Base-by-base conservation (phyloP, 768 basidiomycete species). In the Amanita pallidorosea region DNA sequence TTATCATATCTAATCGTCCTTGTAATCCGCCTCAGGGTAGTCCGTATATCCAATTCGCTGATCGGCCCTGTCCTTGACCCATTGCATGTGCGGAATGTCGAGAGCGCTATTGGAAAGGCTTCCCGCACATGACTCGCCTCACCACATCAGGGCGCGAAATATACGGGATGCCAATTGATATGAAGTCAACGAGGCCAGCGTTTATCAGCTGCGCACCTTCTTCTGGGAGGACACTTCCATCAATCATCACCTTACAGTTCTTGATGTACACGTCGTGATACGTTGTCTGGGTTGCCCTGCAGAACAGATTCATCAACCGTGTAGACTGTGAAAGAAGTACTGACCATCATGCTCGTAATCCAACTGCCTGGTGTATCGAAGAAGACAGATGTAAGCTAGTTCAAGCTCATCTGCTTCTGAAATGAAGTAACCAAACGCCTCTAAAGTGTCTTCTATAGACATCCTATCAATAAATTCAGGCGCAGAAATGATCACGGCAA, bases 81-180 rank as follows among this genome's bases (percentile, higher is more conserved):
- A 61, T 31, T 65, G 59, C 41, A 71, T 35, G 43, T 63, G 61
- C 23, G 51, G 35, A 33, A 64, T 48, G 49, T 67, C 59, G 3
- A 63, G 61, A 8, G 53, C 31, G 49, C 68, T 69, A 46, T 68
- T 65, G 13, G n/a, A 70, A 55, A 17, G 66, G 58, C 55, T 65
- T 67, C 4, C 65, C 67, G 23, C 63, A 56, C 49, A 59, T 34
- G 7, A 70, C 58, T n/a, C 71, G 66, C 55, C 66, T 65, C 44
- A 57, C 64, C n/a, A 74, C 52, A 54, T 74, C 72, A 1, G 72
- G 70, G 51, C 74, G 72, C 5, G 65, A 59, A 43, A 73, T 64
- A 56, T 59, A 71, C 40, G 59, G 53, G 48, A 66, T 54, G 3
- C 73, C 71, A 40, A 74, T 67, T 43, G 63, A 59, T 7, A 68